A percentile compares a stretch with the other conserved stretches of the same genome.
Conservation (phyloP, 805 yeast species). For the Clavispora carvajalis region DNA sequence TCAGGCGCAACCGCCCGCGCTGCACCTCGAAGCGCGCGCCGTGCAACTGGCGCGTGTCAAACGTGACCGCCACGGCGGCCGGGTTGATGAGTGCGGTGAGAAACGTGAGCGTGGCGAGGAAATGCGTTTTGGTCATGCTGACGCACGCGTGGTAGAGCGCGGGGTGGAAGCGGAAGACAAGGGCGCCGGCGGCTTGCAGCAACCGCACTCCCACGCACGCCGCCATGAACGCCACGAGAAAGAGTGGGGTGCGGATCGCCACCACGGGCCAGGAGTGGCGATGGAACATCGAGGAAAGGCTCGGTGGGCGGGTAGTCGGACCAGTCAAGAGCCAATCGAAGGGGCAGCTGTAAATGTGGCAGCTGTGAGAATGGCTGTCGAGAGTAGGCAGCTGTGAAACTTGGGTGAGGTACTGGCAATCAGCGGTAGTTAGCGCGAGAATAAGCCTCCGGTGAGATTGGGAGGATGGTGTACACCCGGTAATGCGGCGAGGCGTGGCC, state of each 20-base stretch:
- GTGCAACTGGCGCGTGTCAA: conserved; percentile 20
- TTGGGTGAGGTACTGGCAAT: background rate
- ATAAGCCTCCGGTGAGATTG: too few relatives aligned
- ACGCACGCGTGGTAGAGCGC: conserved; percentile 37
- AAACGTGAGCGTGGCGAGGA: conserved; percentile 50
- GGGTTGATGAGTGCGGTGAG: conserved; percentile 50
- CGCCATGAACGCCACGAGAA: conserved; percentile 17
- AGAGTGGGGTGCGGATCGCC: conserved; percentile 18
- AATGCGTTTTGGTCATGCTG: conserved; percentile 52
- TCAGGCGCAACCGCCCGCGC: conserved; percentile 8
- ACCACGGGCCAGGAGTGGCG: conserved; percentile 16
- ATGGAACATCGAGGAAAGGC: conserved; percentile 2
- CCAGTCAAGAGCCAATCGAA: too few relatives aligned
- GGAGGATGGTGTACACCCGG: too few relatives aligned
- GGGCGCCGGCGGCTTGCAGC: conserved; percentile 40
- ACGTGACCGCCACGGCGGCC: conserved; percentile 46
- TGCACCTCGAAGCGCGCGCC: conserved; percentile 13
- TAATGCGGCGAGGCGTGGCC: too few relatives aligned
- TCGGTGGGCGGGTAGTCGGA: too few relatives aligned
- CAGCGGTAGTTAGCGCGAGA: too few relatives aligned
- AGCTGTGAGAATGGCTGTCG: too few relatives aligned
- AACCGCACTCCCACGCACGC: conserved; percentile 38
- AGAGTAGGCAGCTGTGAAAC: too few relatives aligned
- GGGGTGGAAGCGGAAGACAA: conserved; percentile 26
- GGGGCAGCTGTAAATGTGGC: too few relatives aligned